phyloP scores from a whole-genome alignment of 169 alveolate genomes.

The Babesia bigemina region DNA sequence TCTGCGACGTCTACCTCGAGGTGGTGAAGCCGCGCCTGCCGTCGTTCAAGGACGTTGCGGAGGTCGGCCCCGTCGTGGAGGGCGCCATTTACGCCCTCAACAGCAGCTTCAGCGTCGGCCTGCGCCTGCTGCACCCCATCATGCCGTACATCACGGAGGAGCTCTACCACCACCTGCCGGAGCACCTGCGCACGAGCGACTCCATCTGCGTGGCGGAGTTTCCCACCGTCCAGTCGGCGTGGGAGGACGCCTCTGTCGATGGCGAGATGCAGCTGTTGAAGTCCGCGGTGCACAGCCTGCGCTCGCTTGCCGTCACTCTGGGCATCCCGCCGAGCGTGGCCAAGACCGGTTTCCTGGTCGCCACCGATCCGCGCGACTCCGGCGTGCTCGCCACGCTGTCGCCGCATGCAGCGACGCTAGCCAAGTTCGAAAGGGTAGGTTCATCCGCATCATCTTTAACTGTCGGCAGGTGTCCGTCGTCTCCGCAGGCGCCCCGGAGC shows the following conservation, averaged over 20 bases:
- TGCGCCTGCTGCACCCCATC: conserved; percentile 95
- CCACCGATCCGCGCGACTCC: conserved; percentile 58
- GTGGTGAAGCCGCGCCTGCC: conserved; percentile 85
- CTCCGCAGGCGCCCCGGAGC: conserved; percentile 18
- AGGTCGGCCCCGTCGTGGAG: conserved; percentile 19
- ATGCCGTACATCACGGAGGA: conserved; percentile 98
- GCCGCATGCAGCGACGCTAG: conserved; percentile 61
- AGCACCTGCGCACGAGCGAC: conserved; percentile 45
- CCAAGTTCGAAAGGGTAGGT: conserved; percentile 61
- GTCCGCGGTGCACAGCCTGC: conserved; percentile 68
- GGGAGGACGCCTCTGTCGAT: conserved; percentile 53
- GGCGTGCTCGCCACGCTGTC: conserved; percentile 56
- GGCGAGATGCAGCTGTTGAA: conserved; percentile 61
- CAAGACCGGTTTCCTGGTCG: conserved; percentile 70
- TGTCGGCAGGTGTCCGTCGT: conserved; percentile 35
- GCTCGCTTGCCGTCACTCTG: conserved; percentile 77
- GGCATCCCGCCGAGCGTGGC: conserved; percentile 76
- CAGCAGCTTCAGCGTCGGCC: conserved; percentile 82
- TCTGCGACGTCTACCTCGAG: conserved; percentile 98
- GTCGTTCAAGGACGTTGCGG: conserved; percentile 33
- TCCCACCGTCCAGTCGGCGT: conserved; percentile 54
- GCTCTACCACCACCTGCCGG: conserved; percentile 92
- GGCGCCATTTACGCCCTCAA: conserved; percentile 74
- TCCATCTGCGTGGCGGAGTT: conserved; percentile 72
- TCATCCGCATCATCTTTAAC: not conserved